These are phyloP conservation scores for Aciculoconidium aculeatum DNA, from an alignment of 805 yeast genomes.

Conservation along the genomic window DNA sequence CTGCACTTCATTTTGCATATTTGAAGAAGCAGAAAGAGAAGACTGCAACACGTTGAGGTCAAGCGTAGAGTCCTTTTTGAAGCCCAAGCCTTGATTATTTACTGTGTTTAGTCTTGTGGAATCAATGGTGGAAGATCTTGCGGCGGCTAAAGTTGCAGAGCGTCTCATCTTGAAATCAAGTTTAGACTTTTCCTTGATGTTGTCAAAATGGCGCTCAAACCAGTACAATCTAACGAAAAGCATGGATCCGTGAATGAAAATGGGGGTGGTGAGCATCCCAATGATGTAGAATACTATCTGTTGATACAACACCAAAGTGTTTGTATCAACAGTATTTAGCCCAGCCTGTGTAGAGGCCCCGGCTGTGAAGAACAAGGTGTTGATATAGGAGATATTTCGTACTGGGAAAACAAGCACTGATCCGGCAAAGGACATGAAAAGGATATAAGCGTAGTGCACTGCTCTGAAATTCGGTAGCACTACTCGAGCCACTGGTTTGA, in stretches of 20 bases:
- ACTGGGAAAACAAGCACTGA: conserved; percentile 77
- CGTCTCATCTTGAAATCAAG: conserved; percentile 77
- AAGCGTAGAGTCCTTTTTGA: conserved; percentile 4
- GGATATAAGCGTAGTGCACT: conserved; percentile 71
- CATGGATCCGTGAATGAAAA: conserved; percentile 75
- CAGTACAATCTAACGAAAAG: conserved; percentile 77
- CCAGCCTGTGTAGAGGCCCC: conserved; percentile 93
- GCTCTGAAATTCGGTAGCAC: conserved; percentile 51
- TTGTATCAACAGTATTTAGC: conserved; percentile 69
- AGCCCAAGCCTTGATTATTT: conserved; percentile 28
- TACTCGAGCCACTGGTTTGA: conserved; percentile 37
- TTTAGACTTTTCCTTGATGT: conserved; percentile 73
- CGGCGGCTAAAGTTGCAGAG: conserved; percentile 65
- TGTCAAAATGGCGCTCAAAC: conserved; percentile 83
- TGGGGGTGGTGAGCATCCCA: conserved; percentile 73
- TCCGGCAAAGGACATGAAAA: conserved; percentile 51
- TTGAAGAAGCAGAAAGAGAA: conserved; percentile 10
- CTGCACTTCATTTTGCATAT: conserved; percentile 11
- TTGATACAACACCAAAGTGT: conserved; percentile 64
- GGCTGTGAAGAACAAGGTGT: conserved; percentile 67
- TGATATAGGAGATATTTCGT: conserved; percentile 63
- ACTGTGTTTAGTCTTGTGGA: conserved; percentile 21
- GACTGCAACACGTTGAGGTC: conserved; percentile 9
- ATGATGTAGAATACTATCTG: conserved; percentile 66
- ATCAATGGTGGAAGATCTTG: conserved; percentile 33